Base-by-base conservation (phyloP, 176 grass and related monocot genomes). In the Oryza australiensis region DNA sequence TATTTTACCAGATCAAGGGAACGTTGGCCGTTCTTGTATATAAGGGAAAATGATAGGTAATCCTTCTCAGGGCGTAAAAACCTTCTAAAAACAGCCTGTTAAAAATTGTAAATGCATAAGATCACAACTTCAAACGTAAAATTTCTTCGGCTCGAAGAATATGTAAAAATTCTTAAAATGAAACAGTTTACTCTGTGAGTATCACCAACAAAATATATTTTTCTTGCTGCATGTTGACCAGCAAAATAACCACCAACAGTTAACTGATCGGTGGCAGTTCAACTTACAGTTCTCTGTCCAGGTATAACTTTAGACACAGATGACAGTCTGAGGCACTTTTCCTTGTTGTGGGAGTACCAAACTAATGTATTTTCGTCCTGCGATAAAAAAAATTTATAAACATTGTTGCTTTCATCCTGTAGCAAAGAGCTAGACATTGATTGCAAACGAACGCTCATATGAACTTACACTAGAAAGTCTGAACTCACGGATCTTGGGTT, bases 1-100 rank as follows among this genome's bases (percentile, higher is more conserved):
- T 80, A 64, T 77, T 92, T 93, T 81, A 97, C 91, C 96, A 95
- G 84, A 93, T 99, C 96, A 85, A 99, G 96, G 7, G 96, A 93
- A 34, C 93, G 93, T 83, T 93, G 90, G 2, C 92, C 91, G 79
- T 99, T 93, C 46, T 95, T 93, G 49, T 93, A 99, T 74, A 95
- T 88, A 35, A 99, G 82, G 22, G 96, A 99, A 91, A 99, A 99
- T 84, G 96, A 99, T 48, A 99, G 69, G n/a, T 95, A 99, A 87
- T 99, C 96, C 77, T 95, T 99, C 83, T 93, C 90, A 73, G 96
- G 92, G 53, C 79, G 85, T 86, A 89, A 77, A 85, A 89, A 99
- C 83, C 96, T 91, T 42, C 86, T 76, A 83, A 99, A 99, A 88
- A 97, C 85, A 70, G 85, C 92, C 94, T 97, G 64, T 62, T 71